Base-by-base conservation (phyloP, 208 protist genomes). In the Acanthamoeba royreba region DNA sequence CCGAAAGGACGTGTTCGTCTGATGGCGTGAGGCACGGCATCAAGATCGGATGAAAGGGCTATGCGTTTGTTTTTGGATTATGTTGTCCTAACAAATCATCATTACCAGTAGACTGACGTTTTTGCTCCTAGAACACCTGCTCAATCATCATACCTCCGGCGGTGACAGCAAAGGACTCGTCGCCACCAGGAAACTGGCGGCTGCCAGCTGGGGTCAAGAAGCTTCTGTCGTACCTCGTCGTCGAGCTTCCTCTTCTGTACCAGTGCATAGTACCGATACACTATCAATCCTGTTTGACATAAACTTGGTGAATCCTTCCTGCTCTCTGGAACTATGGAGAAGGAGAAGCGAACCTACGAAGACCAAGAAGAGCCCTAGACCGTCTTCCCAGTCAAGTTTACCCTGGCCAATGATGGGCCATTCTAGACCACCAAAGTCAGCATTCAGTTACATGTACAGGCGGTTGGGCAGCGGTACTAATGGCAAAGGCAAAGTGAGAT, bases 401-500 rank as follows among this genome's bases (percentile, higher is more conserved):
- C 46, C 86, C 4, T 4, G 19, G 11, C 86, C 86, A 31, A 58
- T 79, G 49, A 92, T 92, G 35, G 86, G 86, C 86, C 86, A 92
- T 11, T 66, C 72, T 4, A 3, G 72, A 40, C 31, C 11, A 4
- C 22, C 35, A 43, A 11, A 38, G n/a, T n/a, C 42, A 83, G 42
- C 31, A 22, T 25, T 4, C 4, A 38, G 2, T 4, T 4, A 47
- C 42, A 40, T 19, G 2, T 15, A 35, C 19, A 83, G 17, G 72
- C 35, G 35, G 22, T 13, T 7, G 22, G 72, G 11, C 22, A 83
- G 40, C 43, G 13, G 40, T 31, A 86, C 74, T 61, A 55, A 92
- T 92, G 86, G 53, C 86, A 74, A 92, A 92, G 35, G 86, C 86
- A 31, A 92, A 92, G 86, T 92, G 86, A n/a, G 86, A 92, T 22